Percentiles rank a stretch among this genome's conserved stretches.
phyloP scores from a whole-genome alignment of 495 filamentous ascomycete species.

The Penicillium coprophilum region DNA sequence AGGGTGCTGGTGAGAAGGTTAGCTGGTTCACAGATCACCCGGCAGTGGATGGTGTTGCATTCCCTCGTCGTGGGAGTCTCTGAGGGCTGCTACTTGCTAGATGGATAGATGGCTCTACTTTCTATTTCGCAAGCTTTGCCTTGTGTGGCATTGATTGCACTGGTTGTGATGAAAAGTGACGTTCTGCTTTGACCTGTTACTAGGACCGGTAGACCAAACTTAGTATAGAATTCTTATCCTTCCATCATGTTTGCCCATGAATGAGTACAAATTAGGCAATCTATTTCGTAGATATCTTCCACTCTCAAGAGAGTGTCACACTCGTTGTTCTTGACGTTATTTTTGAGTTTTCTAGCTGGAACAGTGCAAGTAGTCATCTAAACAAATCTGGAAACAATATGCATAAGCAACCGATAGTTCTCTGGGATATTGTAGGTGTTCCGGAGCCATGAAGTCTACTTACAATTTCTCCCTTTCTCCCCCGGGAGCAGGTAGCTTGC shows the following conservation, averaged over 20 bases:
- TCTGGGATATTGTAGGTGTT: background rate
- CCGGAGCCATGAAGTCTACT: too few relatives aligned
- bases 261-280: background rate
- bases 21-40: slow-evolving; percentile 91
- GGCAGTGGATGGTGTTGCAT: slow-evolving; percentile 80
- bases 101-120: background rate
- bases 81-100: slow-evolving; percentile 33
- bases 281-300: background rate
- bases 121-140: background rate
- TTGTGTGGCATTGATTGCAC: background rate
- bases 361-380: background rate
- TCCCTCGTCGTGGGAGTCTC: slow-evolving; percentile 65
- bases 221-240: background rate
- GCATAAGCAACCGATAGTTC: background rate
- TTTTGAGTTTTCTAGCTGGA: background rate
- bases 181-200: background rate
- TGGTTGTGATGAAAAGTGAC: background rate
- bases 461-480: too few relatives aligned
- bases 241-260: too few relatives aligned
- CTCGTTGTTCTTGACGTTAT: background rate
- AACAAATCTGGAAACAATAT: background rate
- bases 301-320: background rate
- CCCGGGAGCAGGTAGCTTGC: too few relatives aligned
- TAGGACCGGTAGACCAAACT: background rate
- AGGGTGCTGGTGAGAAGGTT: slow-evolving; percentile 75